Conservation (phyloP, 2,329 filamentous ascomycete genomes). For the Cyanodermella asteris region DNA sequence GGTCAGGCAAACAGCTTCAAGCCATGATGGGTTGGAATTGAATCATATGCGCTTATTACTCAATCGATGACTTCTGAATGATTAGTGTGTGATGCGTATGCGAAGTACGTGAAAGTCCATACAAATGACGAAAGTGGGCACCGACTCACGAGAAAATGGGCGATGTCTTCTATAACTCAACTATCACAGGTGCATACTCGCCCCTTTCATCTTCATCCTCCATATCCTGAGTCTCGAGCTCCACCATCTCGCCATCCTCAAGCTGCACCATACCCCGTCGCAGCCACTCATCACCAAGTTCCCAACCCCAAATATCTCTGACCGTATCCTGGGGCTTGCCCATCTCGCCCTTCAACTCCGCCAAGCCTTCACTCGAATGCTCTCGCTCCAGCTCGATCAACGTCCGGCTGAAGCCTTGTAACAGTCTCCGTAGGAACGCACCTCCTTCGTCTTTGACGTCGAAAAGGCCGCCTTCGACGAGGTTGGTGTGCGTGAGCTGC, state of each 20-base stretch:
- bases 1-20: too few relatives aligned
- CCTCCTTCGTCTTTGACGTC: conserved; percentile 33
- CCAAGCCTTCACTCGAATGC: conserved; percentile 16
- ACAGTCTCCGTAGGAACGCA: conserved; percentile 28
- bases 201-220: conserved; percentile 42
- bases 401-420: conserved; percentile 28
- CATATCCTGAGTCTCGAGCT: conserved; percentile 30
- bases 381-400: conserved; percentile 26
- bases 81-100: too few relatives aligned
- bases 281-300: conserved; percentile 30
- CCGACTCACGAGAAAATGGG: too few relatives aligned
- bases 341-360: conserved; percentile 28
- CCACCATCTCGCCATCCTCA: conserved; percentile 41
- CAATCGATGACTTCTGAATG: too few relatives aligned
- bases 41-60: too few relatives aligned
- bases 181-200: conserved; percentile 40
- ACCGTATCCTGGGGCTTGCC: conserved; percentile 33
- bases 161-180: conserved; percentile 20
- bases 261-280: conserved; percentile 35
- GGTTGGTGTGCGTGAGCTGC: conserved; percentile 33
- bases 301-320: conserved; percentile 33
- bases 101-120: too few relatives aligned
- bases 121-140: too few relatives aligned
- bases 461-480: conserved; percentile 39
- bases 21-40: too few relatives aligned